Evolutionary conservation across 2,329 filamentous ascomycete genomes (phyloP), one percentile per base, ranked within the genome.

Genomic region (Fusarium duplospermum): DNA sequence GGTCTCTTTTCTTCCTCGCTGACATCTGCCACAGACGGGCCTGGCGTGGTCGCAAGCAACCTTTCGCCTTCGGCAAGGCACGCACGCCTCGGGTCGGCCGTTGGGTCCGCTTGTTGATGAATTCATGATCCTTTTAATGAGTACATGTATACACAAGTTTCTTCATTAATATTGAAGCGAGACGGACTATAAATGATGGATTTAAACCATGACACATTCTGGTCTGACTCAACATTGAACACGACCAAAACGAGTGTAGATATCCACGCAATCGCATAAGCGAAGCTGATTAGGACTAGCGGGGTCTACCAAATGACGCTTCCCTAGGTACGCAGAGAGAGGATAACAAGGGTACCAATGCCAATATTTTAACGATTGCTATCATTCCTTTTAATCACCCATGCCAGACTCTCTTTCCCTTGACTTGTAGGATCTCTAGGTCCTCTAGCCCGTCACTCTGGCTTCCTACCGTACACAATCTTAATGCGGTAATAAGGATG

Each of bases 21-120:
- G 58, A 60, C 83, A 84, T 62, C 83, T 76, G 27, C 77, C 76
- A 64, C 83, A 85, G 10, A 81, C 58, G 0, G 83, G 83, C 9
- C 79, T 80, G 0, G 74, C 69, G 64, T 83, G 82, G 64, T 85
- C 83, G 73, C 83, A 85, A 10, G 81, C 66, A 10, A 71, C 68
- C 31, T 66, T 73, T 57, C 69, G 65, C 22, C 59, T 36, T 22
- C 69, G 61, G 13, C 73, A 72, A 3, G 69, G 67, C n/a, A 58
- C 31, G 7, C 54, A 58, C 4, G 33, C 33, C 36, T 54, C 47
- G 3, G 27, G 47, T 11, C 47, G 18, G 7, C 47, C 47, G 27
- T 52, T 52, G 1, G 16, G 9, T 7, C 27, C 11, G 18, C 7
- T 54, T 18, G 47, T 20, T 3, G 18, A 4, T 9, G 11, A 31